phyloP scores from a whole-genome alignment of 2,329 filamentous ascomycete species.

The Dissoconium aciculare region DNA sequence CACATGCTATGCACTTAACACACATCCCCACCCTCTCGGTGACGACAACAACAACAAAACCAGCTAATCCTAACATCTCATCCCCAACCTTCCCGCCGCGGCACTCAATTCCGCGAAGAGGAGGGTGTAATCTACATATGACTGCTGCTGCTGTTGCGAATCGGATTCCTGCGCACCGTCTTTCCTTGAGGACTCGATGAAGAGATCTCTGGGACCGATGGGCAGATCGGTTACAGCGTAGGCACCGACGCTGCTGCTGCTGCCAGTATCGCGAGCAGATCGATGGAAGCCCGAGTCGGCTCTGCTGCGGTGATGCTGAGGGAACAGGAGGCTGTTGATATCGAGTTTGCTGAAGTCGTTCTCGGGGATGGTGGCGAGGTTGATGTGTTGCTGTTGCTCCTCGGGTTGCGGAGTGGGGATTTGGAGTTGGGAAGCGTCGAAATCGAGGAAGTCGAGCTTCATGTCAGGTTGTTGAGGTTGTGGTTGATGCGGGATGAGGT shows the following conservation, averaged over 20 bases:
- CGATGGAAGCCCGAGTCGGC: too few species aligned
- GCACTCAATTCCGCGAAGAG: too few species aligned
- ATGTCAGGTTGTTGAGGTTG: slow-evolving; percentile 16
- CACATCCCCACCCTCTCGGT: too few species aligned
- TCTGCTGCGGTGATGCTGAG: slow-evolving; percentile 23
- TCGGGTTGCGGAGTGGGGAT: slow-evolving; percentile 16
- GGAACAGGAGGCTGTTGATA: slow-evolving; percentile 39
- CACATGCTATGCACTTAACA: too few species aligned
- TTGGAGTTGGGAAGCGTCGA: slow-evolving; percentile 25
- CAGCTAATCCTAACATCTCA: too few species aligned
- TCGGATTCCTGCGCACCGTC: too few species aligned
- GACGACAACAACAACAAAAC: too few species aligned
- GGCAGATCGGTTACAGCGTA: slow-evolving; percentile 21
- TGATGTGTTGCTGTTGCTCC: slow-evolving; percentile 37
- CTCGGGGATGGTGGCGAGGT: slow-evolving; percentile 73
- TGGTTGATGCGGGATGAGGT: slow-evolving; percentile 21
- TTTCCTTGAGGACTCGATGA: slow-evolving; percentile 15
- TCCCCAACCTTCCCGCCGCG: too few species aligned
- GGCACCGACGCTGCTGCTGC: slow-evolving; percentile 19
- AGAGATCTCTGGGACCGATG: slow-evolving; percentile 14
- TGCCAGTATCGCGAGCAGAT: too few species aligned
- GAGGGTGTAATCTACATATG: too few species aligned
- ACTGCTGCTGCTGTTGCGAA: too few species aligned
- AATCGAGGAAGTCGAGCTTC: slow-evolving; percentile 24
- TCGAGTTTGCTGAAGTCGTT: slow-evolving; percentile 62